Evolutionary conservation across 2,329 filamentous ascomycete genomes (phyloP), one percentile per base, ranked within the genome.

Genomic region (Trichoderma oligosporum): DNA sequence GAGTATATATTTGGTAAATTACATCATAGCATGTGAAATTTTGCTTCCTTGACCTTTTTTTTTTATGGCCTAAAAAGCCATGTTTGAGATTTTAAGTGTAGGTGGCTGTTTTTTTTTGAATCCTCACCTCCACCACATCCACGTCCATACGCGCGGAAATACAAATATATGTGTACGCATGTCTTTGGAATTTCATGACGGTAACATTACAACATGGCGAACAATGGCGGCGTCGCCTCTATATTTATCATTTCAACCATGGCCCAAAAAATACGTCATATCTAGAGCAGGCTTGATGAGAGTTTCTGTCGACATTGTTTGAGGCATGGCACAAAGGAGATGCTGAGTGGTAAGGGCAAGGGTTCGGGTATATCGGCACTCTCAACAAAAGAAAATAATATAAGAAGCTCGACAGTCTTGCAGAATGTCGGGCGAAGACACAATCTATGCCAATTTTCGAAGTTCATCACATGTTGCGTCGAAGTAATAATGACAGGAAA

Each of bases 71-170:
- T n/a, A n/a, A 11, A 31, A 31, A 31, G 27, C 27, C 27, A 31
- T n/a, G n/a, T n/a, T n/a, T n/a, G n/a, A n/a, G n/a, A n/a, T n/a
- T n/a, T n/a, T n/a, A n/a, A n/a, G n/a, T n/a, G n/a, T n/a, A n/a
- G n/a, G n/a, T n/a, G n/a, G n/a, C n/a, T n/a, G n/a, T n/a, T n/a
- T n/a, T n/a, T n/a, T n/a, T n/a, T n/a, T n/a, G n/a, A n/a, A n/a
- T n/a, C n/a, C n/a, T n/a, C 51, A 55, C 31, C 51, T 55, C 41
- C 51, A 27, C 51, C 51, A 55, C 51, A 46, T 27, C 31, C n/a
- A 35, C 38, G n/a, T n/a, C n/a, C n/a, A n/a, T n/a, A n/a, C n/a
- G n/a, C 41, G 7, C 41, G 51, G n/a, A 45, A 55, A 35, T 6
- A 31, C 6, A 31, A 31, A 31, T 6, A 31, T 6, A 31, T 31